Conservation (phyloP, 768 basidiomycete genomes). For the Steccherinum ochraceum region DNA sequence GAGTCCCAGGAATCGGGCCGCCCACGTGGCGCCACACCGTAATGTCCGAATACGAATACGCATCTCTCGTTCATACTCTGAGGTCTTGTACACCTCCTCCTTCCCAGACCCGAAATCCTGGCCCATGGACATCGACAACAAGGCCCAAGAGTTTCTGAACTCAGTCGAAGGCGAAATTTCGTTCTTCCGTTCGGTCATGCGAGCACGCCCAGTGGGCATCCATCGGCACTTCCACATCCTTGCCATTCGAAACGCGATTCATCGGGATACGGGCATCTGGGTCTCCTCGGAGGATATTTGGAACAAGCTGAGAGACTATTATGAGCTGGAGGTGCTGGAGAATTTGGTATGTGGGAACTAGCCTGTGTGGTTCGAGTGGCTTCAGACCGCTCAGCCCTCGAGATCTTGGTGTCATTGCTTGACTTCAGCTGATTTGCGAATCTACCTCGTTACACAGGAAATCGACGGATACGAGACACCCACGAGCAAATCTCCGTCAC, state of each 20-base stretch:
- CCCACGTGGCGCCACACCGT: no score
- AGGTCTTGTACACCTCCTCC: no score
- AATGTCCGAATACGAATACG: no score
- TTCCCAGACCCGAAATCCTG: background rate
- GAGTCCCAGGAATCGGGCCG: no score
- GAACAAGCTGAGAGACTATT: slow-evolving; percentile 66
- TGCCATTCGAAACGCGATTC: slow-evolving; percentile 64
- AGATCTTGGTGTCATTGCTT: background rate
- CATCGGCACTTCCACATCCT: slow-evolving; percentile 81
- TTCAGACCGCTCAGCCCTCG: background rate
- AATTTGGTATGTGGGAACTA: slow-evolving; percentile 49
- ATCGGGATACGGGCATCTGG: slow-evolving; percentile 58
- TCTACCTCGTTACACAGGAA: slow-evolving; percentile 25
- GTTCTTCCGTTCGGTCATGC: slow-evolving; percentile 79
- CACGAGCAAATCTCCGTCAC: slow-evolving; percentile 24
- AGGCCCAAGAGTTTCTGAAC: slow-evolving; percentile 43
- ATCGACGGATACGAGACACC: slow-evolving; percentile 33
- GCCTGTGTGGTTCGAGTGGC: no score
- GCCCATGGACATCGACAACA: slow-evolving; percentile 12
- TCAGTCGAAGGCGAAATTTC: slow-evolving; percentile 79
- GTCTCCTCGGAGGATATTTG: slow-evolving; percentile 64
- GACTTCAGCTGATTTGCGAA: background rate
- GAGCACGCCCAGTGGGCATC: slow-evolving; percentile 75
- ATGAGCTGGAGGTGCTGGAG: slow-evolving; percentile 73
- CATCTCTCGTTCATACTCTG: no score